Conservation (phyloP, 305 asterid species). For the Fraxinus albicans region DNA sequence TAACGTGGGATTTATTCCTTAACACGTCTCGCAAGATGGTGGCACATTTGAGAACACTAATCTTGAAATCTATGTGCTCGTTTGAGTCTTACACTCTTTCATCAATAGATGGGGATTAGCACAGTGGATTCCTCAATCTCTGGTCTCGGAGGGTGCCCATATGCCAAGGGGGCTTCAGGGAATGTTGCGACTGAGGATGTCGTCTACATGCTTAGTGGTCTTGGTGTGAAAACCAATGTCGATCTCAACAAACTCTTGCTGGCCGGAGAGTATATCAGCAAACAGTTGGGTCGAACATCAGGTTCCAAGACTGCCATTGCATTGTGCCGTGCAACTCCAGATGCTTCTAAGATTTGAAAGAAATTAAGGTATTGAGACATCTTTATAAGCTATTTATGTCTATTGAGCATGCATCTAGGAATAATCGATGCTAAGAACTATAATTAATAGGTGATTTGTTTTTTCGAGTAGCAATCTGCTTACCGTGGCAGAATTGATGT, state of each 20-base stretch:
- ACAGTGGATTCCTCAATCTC: slow-evolving; percentile 86
- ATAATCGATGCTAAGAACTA: neutral
- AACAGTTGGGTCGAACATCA: slow-evolving; percentile 59
- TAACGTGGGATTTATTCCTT: neutral
- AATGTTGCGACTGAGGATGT: slow-evolving; percentile 97
- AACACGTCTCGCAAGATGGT: neutral
- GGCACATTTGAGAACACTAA: neutral
- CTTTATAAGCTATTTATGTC: neutral
- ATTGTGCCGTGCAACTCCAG: slow-evolving; percentile 38
- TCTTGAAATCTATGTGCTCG: neutral
- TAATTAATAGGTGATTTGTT: neutral
- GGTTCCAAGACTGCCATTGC: slow-evolving; percentile 93
- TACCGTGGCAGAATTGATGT: neutral
- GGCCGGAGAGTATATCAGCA: slow-evolving; percentile 77
- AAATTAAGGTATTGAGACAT: neutral
- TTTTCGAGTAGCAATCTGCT: neutral
- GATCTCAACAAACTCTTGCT: slow-evolving; percentile 69
- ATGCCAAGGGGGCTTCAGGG: slow-evolving; percentile 95
- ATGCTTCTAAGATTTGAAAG: slow-evolving; percentile 42
- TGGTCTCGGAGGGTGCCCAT: slow-evolving; percentile 98
- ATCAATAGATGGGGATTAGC: slow-evolving; percentile 80
- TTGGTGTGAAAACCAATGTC: slow-evolving; percentile 71
- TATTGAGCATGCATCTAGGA: neutral
- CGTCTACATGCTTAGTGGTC: slow-evolving; percentile 86
- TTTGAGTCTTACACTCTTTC: neutral